Base-by-base conservation (phyloP, 768 basidiomycete species). In the Boletus huronensis region DNA sequence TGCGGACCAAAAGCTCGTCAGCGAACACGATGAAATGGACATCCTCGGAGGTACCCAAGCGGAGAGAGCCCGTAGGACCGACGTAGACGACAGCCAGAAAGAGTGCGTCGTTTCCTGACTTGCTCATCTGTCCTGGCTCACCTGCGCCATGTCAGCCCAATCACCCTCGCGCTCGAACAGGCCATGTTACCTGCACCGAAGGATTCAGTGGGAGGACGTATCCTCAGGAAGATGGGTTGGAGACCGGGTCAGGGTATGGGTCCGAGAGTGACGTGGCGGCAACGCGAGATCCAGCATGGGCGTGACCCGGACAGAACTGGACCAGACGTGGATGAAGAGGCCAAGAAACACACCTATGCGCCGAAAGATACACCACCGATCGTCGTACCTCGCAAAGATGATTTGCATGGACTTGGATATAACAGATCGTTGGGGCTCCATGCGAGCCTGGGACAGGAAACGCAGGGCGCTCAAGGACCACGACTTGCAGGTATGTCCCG, bases 221-320 rank as follows among this genome's bases (percentile, higher is more conserved):
- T 98, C 7, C 79, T 99, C 50, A 88, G 86, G 74, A 95, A 93
- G 73, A 94, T 98, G 88, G 96, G 97, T 0, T 98, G 97, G 96
- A 78, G 87, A 39, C 71, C 84, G 0, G 97, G 95, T 1, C 93
- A 95, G 71, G 97, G 96, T 13, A 84, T 98, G 19, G 97, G 96
- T 0, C 93, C 95, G 5, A 82, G 96, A 11, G 77, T 98, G 29
- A 84, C 91, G 5, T 80, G 87, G 58, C 79, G 83, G 34, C 84
- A 90, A 64, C 83, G 88, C 41, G 84, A 81, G 59, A 72, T 82
- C 17, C 91, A 95, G 67, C 85, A 90, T 67, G 69, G 79, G 13
- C 81, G 81, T 53, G 64, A 70, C 36, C 69, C 70, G 2, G 63
- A 60, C 13, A 69, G 61, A 28, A 72, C 74, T 9, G 76, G 63